Conservation (phyloP, 106 monocot species). For the Ottelia alismoides region DNA sequence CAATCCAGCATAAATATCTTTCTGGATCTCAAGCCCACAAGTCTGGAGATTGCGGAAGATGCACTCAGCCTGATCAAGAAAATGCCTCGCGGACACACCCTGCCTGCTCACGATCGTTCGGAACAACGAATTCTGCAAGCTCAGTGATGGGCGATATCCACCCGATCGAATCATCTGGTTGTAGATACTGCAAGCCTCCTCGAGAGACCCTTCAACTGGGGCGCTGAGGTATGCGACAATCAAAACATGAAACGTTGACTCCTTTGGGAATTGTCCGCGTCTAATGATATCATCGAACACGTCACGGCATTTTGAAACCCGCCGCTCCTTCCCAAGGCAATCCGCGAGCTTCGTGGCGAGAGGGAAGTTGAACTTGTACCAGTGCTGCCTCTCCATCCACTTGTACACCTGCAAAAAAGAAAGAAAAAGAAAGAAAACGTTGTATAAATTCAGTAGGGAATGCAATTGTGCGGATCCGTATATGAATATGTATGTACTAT, state of each 20-base stretch:
- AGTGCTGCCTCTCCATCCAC: conserved; percentile 76
- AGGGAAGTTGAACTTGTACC: conserved; percentile 69
- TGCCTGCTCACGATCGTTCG: conserved; percentile 45
- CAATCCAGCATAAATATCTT: conserved; percentile 70
- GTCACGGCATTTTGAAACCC: conserved; percentile 66
- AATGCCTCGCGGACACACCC: conserved; percentile 35
- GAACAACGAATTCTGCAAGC: conserved; percentile 86
- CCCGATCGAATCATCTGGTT: conserved; percentile 83
- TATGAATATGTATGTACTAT: no score
- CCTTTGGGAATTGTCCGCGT: conserved; percentile 64
- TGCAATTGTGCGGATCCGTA: no score
- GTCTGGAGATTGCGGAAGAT: conserved; percentile 68
- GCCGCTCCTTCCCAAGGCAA: conserved; percentile 66
- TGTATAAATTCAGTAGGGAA: no score
- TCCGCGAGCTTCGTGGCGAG: conserved; percentile 74
- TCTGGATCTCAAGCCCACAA: conserved; percentile 40
- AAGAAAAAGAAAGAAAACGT: no score
- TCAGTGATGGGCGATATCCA: conserved; percentile 63
- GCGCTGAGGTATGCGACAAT: conserved; percentile 68
- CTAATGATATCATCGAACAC: conserved; percentile 64
- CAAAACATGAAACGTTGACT: conserved; percentile 82
- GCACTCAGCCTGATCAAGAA: conserved; percentile 76
- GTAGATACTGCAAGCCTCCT: conserved; percentile 79
- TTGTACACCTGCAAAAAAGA: conserved; percentile 70
- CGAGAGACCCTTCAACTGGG: conserved; percentile 44